phyloP scores from a whole-genome alignment of 106 monocot species.

The Platanthera guangdongensis region DNA sequence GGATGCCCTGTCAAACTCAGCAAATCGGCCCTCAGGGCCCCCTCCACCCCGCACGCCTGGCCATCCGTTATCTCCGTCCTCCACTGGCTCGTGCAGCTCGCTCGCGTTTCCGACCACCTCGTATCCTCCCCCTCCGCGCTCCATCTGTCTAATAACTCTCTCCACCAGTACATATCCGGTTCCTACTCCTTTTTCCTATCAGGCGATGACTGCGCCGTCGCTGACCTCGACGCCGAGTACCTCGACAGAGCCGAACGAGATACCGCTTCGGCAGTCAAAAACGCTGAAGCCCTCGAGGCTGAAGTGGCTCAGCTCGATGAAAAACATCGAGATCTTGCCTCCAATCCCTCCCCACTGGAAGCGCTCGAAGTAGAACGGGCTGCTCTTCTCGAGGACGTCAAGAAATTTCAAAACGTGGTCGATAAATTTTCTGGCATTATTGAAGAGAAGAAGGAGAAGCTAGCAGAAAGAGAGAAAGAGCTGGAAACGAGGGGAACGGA shows the following conservation, averaged over 20 bases:
- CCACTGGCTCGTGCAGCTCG: constrained; percentile 69
- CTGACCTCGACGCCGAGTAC: constrained; percentile 50
- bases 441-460: constrained; percentile 23
- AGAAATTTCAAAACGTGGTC: constrained; percentile 57
- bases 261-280: constrained; percentile 7
- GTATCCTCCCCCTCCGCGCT: constrained; percentile 3
- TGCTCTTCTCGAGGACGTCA: constrained; percentile 33
- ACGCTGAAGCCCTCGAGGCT: constrained; percentile 22
- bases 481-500: constrained; percentile 62
- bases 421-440: constrained; percentile 32
- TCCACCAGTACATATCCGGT: constrained; percentile 26
- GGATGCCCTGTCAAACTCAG: constrained; percentile 61
- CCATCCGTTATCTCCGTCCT: constrained; percentile 57
- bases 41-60: constrained; percentile 82
- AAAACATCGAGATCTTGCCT: constrained; percentile 14
- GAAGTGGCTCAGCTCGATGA: constrained; percentile 40
- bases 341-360: constrained; percentile 32
- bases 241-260: constrained; percentile 10
- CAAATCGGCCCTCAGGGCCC: constrained; percentile 66
- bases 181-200: constrained; percentile 55
- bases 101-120: constrained; percentile 24
- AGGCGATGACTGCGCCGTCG: constrained; percentile 58
- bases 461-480: constrained; percentile 31
- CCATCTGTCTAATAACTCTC: constrained; percentile 10
- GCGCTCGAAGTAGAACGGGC: constrained; percentile 35